Percentiles rank a stretch among this genome's conserved stretches.
Conservation (phyloP, 1,284 basidiomycete genomes). For the Termitomyces sp. region DNA sequence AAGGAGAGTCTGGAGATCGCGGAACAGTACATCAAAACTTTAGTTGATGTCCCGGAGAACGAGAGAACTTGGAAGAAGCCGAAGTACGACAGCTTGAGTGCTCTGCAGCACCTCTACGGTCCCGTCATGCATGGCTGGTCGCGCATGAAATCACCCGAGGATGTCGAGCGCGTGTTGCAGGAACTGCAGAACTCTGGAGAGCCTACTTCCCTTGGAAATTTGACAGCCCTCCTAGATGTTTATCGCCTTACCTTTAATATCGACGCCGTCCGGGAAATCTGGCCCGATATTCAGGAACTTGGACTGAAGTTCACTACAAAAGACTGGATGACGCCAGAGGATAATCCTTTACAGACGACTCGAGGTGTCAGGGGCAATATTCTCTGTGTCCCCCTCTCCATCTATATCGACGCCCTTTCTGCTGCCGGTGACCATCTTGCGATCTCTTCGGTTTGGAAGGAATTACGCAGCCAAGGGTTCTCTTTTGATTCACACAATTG, state of each 20-base stretch:
- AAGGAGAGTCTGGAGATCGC: constrained; percentile 50
- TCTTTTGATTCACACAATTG: constrained; percentile 89
- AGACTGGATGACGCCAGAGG: constrained; percentile 26
- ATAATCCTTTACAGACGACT: constrained; percentile 10
- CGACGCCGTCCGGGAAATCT: constrained; percentile 56
- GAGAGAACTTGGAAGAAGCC: constrained; percentile 36
- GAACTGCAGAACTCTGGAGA: constrained; percentile 53
- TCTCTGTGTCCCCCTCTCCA: constrained; percentile 78
- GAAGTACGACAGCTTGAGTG: constrained; percentile 33
- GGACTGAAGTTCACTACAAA: constrained; percentile 36
- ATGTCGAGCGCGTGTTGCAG: constrained; percentile 56
- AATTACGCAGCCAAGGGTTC: constrained; percentile 65
- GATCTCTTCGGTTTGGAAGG: constrained; percentile 67
- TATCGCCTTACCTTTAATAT: constrained; percentile 64
- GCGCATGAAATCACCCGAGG: constrained; percentile 40
- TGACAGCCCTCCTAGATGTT: constrained; percentile 70
- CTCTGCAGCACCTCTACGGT: constrained; percentile 52
- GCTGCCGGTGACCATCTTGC: constrained; percentile 56
- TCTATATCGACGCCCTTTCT: constrained; percentile 78
- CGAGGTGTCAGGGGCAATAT: constrained; percentile 41
- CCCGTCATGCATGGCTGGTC: constrained; percentile 63
- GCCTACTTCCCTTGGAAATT: constrained; percentile 52
- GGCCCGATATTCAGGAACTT: constrained; percentile 65
- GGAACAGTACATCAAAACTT: constrained; percentile 53
- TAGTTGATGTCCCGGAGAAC: constrained; percentile 34